A percentile compares a stretch with the other conserved stretches of the same genome.
Conservation (phyloP, 345 rosid species). For the Microthlaspi erraticum region DNA sequence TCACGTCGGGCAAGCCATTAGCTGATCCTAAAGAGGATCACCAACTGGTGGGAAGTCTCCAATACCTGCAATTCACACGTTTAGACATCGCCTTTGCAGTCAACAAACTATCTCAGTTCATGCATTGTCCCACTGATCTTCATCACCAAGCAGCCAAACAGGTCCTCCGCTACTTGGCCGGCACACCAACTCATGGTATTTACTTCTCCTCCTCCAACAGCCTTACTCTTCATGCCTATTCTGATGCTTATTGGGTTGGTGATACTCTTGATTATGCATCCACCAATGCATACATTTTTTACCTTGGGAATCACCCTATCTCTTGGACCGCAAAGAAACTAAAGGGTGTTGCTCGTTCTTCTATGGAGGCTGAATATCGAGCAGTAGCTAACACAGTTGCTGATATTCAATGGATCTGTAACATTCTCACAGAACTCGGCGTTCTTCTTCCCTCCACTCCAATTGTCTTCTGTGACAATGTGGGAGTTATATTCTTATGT, state of each 20-base stretch:
- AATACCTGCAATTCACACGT: too few relatives aligned
- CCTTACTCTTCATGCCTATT: neutral
- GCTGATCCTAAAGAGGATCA: too few relatives aligned
- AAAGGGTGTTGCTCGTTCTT: neutral
- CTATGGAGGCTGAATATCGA: neutral
- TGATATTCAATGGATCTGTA: neutral
- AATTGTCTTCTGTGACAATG: neutral
- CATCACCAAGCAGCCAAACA: neutral
- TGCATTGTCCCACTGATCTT: neutral
- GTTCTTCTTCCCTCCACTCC: neutral
- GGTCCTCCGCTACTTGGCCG: neutral
- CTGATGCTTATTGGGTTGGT: neutral
- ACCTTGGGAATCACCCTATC: neutral
- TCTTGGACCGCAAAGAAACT: neutral
- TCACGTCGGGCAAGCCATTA: too few relatives aligned
- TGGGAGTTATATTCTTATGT: neutral
- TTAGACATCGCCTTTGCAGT: too few relatives aligned
- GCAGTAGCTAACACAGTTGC: neutral
- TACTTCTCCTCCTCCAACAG: accelerated
- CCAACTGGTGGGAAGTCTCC: too few relatives aligned
- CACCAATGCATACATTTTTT: neutral
- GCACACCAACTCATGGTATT: neutral
- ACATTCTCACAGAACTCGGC: neutral
- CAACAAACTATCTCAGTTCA: neutral
- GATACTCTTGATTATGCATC: neutral